Conservation (phyloP, 2,329 filamentous ascomycete species). For the Arthrobotrys entomopaga region DNA sequence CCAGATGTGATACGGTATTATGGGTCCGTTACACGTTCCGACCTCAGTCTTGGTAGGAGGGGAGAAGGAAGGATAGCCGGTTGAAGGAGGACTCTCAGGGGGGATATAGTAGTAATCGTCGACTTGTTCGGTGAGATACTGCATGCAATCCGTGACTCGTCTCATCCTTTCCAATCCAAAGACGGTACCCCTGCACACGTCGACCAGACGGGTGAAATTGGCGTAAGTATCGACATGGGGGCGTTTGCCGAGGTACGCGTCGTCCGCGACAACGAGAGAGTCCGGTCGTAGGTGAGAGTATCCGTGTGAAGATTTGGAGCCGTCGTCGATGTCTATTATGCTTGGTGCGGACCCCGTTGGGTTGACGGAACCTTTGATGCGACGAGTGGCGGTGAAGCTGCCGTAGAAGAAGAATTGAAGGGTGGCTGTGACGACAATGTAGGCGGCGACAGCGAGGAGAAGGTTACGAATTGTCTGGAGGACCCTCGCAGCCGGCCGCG, state of each 20-base stretch:
- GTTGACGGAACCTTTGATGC: slow-evolving; percentile 1
- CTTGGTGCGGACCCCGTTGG: slow-evolving; percentile 6
- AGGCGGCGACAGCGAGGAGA: slow-evolving; percentile 40
- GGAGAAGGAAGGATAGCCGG: slow-evolving; percentile 61
- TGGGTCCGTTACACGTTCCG: slow-evolving; percentile 68
- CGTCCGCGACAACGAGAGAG: slow-evolving; percentile 65
- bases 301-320: slow-evolving; percentile 61
- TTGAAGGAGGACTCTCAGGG: slow-evolving; percentile 56
- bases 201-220: slow-evolving; percentile 66
- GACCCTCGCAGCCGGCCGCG: slow-evolving; percentile 43
- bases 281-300: slow-evolving; percentile 67
- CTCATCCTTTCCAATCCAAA: slow-evolving; percentile 68
- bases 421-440: slow-evolving; percentile 39
- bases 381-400: slow-evolving; percentile 41
- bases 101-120: slow-evolving; percentile 66
- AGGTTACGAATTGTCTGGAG: slow-evolving; percentile 50
- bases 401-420: slow-evolving; percentile 54
- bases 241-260: slow-evolving; percentile 67
- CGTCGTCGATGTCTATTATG: slow-evolving; percentile 58
- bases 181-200: slow-evolving; percentile 68
- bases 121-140: slow-evolving; percentile 66
- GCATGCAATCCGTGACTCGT: slow-evolving; percentile 67
- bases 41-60: slow-evolving; percentile 62
- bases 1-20: slow-evolving; percentile 69
- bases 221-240: slow-evolving; percentile 68